Evolutionary conservation across 306 rosid genomes (phyloP).

Genomic region (Acmispon strigosus): DNA sequence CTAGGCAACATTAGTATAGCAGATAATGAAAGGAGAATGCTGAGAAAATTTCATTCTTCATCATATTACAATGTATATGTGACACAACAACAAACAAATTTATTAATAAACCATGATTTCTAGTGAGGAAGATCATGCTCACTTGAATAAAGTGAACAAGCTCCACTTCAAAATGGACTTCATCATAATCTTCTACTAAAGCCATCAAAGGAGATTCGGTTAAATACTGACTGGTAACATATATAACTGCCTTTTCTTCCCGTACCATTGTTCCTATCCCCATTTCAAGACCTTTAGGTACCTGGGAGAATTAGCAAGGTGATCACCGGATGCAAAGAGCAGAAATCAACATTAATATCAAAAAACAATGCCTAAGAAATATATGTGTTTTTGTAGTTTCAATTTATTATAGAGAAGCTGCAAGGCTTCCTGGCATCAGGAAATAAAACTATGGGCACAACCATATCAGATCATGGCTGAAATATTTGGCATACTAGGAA

Average conservation of each 20-base stretch:
- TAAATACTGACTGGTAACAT: conserved; percentile 61
- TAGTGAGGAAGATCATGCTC: conserved; percentile 25
- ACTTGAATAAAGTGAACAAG: conserved; percentile 92
- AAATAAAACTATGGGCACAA: neutral
- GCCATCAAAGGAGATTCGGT: conserved; percentile 69
- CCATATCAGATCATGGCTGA: neutral
- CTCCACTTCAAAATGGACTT: conserved; percentile 88
- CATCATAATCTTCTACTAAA: conserved; percentile 58
- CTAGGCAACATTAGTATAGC: neutral
- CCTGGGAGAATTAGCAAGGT: conserved; percentile 35
- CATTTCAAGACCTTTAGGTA: conserved; percentile 97
- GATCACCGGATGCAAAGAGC: neutral
- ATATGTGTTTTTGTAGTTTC: neutral
- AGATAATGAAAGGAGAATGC: neutral
- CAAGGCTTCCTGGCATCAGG: neutral
- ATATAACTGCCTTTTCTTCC: conserved; percentile 81
- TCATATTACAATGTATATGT: neutral
- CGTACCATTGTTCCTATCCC: conserved; percentile 88
- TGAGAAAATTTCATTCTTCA: neutral
- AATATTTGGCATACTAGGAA: neutral
- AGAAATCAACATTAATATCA: neutral
- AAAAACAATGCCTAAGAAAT: conserved; percentile 7
- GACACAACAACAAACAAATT: conserved; percentile 10
- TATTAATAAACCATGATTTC: conserved; percentile 9
- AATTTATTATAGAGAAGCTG: neutral